Conservation (phyloP, 768 basidiomycete species). For the Leccinum variicolor region DNA sequence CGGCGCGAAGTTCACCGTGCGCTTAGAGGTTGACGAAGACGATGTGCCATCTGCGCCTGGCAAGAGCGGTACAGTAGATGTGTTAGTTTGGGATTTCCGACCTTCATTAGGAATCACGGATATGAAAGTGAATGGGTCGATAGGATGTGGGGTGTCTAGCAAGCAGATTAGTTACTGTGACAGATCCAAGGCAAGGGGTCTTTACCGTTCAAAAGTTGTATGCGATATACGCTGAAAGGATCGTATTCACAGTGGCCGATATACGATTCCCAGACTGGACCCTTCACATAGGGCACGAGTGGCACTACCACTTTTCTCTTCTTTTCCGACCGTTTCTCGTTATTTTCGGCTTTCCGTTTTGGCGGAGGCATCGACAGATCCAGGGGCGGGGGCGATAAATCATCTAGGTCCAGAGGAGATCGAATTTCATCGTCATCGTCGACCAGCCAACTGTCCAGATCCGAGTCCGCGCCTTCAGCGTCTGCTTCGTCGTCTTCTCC, state of each 20-base stretch:
- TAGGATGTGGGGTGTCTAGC: slow-evolving; percentile 65
- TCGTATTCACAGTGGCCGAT: slow-evolving; percentile 68
- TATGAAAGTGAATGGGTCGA: slow-evolving; percentile 77
- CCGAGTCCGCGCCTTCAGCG: slow-evolving; percentile 47
- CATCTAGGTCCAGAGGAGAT: slow-evolving; percentile 39
- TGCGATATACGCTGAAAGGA: slow-evolving; percentile 68
- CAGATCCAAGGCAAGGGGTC: background rate
- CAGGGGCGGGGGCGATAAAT: slow-evolving; percentile 31
- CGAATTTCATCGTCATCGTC: slow-evolving; percentile 71
- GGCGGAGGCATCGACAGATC: slow-evolving; percentile 36
- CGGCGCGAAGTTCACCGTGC: slow-evolving; percentile 27
- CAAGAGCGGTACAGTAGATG: slow-evolving; percentile 45
- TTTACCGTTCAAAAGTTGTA: slow-evolving; percentile 84
- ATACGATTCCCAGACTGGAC: slow-evolving; percentile 74
- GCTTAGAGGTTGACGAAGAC: slow-evolving; percentile 25
- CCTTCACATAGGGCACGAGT: slow-evolving; percentile 76
- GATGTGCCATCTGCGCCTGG: slow-evolving; percentile 30
- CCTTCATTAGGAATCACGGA: slow-evolving; percentile 45
- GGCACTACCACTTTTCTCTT: slow-evolving; percentile 76
- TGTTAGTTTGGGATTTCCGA: slow-evolving; percentile 20
- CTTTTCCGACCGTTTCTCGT: slow-evolving; percentile 48
- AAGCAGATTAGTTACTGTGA: background rate
- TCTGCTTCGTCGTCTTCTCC: slow-evolving; percentile 67
- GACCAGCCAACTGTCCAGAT: slow-evolving; percentile 40
- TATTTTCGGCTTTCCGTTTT: slow-evolving; percentile 67